Percentiles rank a stretch among this genome's conserved stretches.
Conservation (phyloP, 257 asterid species). For the Scutellaria barbata region DNA sequence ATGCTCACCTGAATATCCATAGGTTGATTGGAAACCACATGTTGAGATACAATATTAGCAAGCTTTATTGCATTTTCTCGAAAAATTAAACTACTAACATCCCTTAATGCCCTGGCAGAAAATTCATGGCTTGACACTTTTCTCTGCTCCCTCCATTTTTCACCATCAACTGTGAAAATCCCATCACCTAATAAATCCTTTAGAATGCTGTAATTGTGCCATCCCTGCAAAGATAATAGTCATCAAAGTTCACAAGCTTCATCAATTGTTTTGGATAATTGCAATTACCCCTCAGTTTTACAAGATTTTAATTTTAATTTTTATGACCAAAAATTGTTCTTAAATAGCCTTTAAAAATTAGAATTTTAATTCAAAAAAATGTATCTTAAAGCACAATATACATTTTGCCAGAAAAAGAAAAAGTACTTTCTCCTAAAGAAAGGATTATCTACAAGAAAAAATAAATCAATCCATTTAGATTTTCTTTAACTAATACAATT, state of each 20-base stretch:
- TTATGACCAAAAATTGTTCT: too few relatives aligned
- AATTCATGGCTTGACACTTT: slow-evolving; percentile 69
- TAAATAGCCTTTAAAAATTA: too few relatives aligned
- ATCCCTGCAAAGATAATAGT: slow-evolving; percentile 47
- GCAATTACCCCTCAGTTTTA: too few relatives aligned
- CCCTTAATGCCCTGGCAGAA: slow-evolving; percentile 62
- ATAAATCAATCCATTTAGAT: too few relatives aligned
- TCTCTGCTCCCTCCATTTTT: slow-evolving; percentile 74
- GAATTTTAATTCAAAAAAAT: too few relatives aligned
- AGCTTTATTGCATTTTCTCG: slow-evolving; percentile 56
- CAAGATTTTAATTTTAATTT: too few relatives aligned
- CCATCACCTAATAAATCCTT: slow-evolving; percentile 73
- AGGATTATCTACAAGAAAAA: not conserved
- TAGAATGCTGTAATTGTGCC: slow-evolving; percentile 46
- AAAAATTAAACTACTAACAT: slow-evolving; percentile 56
- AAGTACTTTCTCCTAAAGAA: too few relatives aligned
- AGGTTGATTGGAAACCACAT: slow-evolving; percentile 37
- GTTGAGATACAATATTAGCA: slow-evolving; percentile 49
- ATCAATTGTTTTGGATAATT: too few relatives aligned
- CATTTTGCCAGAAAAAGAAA: too few relatives aligned
- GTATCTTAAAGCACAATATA: too few relatives aligned
- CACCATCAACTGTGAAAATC: slow-evolving; percentile 76
- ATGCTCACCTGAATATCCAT: slow-evolving; percentile 65
- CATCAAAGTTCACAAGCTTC: too few relatives aligned
- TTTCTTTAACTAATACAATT: too few relatives aligned